Evolutionary conservation across 2,329 filamentous ascomycete species (phyloP), one percentile per base, ranked within the genome.

Genomic region (Neonectria coccinea): DNA sequence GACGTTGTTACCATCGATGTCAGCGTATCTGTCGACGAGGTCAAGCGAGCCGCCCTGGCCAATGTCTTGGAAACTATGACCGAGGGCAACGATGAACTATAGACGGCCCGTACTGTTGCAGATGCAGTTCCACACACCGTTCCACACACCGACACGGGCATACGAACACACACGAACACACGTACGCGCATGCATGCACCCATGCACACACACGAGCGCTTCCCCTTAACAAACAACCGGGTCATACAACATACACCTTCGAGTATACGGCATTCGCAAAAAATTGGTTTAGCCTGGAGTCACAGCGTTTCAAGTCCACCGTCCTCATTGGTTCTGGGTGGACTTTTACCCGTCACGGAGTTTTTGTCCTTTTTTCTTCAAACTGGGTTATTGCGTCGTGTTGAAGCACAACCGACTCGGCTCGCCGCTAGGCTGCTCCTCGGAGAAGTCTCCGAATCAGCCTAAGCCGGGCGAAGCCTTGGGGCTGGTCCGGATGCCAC

Each of bases 1-100:
- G 92, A 96, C 78, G 90, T 92, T 66, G 85, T 94, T 67, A 88
- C 83, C 59, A 83, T 95, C 63, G 90, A 94, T 76, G 90, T 92
- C 59, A 88, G 87, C 81, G 79, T 83, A 62, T 75, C 85, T 58
- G 68, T 86, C 70, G 81, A 89, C 54, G 81, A 87, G 55, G 90
- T 94, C 62, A 84, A 89, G 79, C 78, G 79, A 25, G 85, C 88
- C 56, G 86, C 90, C 2, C 79, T 91, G 53, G 80, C 83, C 36
- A 83, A 83, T 68, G 89, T 90, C n/a, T 73, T 82, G 50, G 79
- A 81, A 67, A 85, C 85, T 67, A 83, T 91, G 75, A 70, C 72
- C 62, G 65, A 71, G 29, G 63, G 71, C 48, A 64, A 69, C 47
- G 53, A 71, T 47, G 60, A 65, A 59, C 62, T 63, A 67, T 73